Conservation (phyloP, 345 rosid genomes). For the Isatis tinctoria region DNA sequence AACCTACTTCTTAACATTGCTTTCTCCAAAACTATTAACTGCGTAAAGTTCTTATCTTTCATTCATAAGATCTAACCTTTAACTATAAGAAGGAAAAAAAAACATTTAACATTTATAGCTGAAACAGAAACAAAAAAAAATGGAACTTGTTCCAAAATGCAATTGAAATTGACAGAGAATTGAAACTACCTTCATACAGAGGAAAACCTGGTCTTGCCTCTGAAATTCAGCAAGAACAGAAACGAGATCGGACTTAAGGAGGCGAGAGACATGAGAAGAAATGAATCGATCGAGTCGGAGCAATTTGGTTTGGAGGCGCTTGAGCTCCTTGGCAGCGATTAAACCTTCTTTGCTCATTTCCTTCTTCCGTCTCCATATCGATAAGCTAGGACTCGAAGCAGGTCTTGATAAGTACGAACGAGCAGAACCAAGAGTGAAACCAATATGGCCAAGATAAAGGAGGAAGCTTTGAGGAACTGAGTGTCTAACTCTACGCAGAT, state of each 20-base stretch:
- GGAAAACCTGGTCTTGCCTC: conserved; percentile 85
- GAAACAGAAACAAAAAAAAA: too few species aligned
- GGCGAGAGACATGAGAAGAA: conserved; percentile 62
- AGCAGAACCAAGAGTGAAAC: neutral
- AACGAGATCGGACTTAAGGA: conserved; percentile 85
- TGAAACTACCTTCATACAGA: conserved; percentile 70
- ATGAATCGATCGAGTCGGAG: conserved; percentile 63
- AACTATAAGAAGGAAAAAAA: too few species aligned
- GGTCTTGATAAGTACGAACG: conserved; percentile 24
- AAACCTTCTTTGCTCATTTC: conserved; percentile 85
- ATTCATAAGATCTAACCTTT: too few species aligned
- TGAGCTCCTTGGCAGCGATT: conserved; percentile 73
- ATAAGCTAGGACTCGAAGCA: conserved; percentile 63
- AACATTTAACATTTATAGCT: too few species aligned
- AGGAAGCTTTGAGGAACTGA: neutral
- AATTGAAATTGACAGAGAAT: neutral
- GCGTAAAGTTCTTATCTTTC: too few species aligned
- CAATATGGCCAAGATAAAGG: neutral
- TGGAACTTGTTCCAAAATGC: neutral
- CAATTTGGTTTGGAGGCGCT: conserved; percentile 52
- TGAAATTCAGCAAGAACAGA: conserved; percentile 87
- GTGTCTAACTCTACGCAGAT: conserved; percentile 3
- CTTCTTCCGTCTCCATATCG: conserved; percentile 77
- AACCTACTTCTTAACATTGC: neutral
- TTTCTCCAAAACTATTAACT: too few species aligned